Conservation (phyloP, 208 protist species). For the Trypanosoma scelopori region DNA sequence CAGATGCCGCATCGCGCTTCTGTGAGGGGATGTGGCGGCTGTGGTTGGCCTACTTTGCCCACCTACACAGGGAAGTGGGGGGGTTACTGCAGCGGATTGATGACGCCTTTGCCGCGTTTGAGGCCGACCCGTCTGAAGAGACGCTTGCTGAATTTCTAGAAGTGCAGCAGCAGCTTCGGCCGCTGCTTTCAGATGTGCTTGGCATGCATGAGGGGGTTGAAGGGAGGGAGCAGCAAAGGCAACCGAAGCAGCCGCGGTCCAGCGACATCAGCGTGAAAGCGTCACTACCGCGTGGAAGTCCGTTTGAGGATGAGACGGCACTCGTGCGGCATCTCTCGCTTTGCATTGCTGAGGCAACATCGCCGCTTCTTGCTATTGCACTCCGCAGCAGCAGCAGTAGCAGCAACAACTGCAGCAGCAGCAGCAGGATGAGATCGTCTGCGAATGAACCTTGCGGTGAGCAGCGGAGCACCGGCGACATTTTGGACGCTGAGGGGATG, state of each 20-base stretch:
- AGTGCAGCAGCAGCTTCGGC: neutral
- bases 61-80: conserved; percentile 6
- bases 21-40: conserved; percentile 21
- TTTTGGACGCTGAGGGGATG: neutral
- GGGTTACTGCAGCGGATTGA: conserved; percentile 9
- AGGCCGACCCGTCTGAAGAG: conserved; percentile 10
- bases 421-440: neutral
- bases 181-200: neutral
- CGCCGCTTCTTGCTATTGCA: conserved; percentile 12
- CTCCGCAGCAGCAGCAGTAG: neutral
- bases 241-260: neutral
- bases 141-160: conserved; percentile 23
- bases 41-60: conserved; percentile 19
- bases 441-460: too few species aligned
- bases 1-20: conserved; percentile 15
- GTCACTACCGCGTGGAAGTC: conserved; percentile 21
- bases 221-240: neutral
- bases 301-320: conserved; percentile 6
- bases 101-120: conserved; percentile 14
- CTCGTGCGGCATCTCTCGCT: conserved; percentile 24
- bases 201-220: neutral
- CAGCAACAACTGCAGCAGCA: neutral
- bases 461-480: neutral
- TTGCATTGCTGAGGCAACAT: conserved; percentile 21
- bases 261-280: too few species aligned